Evolutionary conservation across 78 protist genomes (phyloP).

Genomic region (Planoprotostelium fungivorum): DNA sequence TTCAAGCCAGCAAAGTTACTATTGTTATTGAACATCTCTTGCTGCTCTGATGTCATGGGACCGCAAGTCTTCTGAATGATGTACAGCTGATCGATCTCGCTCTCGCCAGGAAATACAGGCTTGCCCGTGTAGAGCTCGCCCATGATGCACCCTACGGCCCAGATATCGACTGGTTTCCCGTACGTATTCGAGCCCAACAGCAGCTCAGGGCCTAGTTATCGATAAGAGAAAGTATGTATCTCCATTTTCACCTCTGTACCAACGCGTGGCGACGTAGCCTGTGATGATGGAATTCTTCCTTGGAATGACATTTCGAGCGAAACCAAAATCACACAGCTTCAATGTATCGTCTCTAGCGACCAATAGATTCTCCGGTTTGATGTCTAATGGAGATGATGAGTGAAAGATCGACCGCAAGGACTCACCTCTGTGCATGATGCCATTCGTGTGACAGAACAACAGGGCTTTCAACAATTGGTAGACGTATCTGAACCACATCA

Average conservation of each 20-base stretch:
- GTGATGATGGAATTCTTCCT: constrained; percentile 19
- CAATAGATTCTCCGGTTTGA: constrained; percentile 77
- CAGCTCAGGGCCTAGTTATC: constrained; percentile 46
- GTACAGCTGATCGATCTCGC: constrained; percentile 72
- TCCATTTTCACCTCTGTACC: constrained; percentile 83
- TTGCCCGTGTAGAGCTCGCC: constrained; percentile 71
- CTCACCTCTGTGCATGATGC: not conserved
- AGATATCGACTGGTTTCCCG: constrained; percentile 57
- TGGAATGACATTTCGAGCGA: constrained; percentile 8
- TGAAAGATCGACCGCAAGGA: constrained; percentile 63
- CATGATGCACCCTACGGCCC: constrained; percentile 79
- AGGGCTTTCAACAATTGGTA: constrained; percentile 26
- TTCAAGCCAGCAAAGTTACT: constrained; percentile 65
- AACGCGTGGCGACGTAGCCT: constrained; percentile 85
- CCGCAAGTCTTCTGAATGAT: constrained; percentile 70
- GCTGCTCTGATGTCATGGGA: constrained; percentile 75
- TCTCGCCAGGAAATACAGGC: constrained; percentile 80
- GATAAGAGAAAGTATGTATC: constrained; percentile 10
- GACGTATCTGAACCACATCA: constrained; percentile 10
- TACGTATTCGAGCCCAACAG: constrained; percentile 14
- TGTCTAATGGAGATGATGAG: constrained; percentile 64
- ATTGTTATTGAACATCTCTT: constrained; percentile 84
- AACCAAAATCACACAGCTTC: constrained; percentile 73
- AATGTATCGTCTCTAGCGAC: constrained; percentile 22
- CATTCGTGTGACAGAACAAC: not conserved